Base-by-base conservation (phyloP, 306 rosid species). In the Calophaca sinica region DNA sequence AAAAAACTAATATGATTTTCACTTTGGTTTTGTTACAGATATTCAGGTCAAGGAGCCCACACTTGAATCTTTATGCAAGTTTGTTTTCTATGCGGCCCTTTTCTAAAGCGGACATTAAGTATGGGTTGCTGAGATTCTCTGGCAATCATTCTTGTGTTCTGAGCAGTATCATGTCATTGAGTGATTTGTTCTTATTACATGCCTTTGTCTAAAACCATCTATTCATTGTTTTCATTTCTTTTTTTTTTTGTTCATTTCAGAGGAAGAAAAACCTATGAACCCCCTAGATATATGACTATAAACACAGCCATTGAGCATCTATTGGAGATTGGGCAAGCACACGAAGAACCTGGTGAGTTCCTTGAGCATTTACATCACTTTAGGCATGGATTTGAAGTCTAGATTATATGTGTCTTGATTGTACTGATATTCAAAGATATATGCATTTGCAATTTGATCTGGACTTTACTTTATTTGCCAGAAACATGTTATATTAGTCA, bases 271-370 rank as follows among this genome's bases (percentile, higher is more conserved):
- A 78, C 74, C 51, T 93, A 91, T 76, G 98, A 91, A 86, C 94
- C 96, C 6, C 94, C 97, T 38, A 89, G 91, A 79, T 94, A 80
- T 74, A 94, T 94, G 98, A 78, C 94, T 3, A 84, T 94, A 67
- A 91, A 85, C 83, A 88, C 89, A 49, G 93, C 96, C 80, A 87
- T 94, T 78, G 93, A 90, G 86, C 97, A 94, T 84, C 90, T 94
- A 57, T 79, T 94, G 88, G 97, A 94, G 87, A 83, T 94, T 71
- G 90, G 76, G 80, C 83, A 91, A 80, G 80, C 44, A 2, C 84
- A 74, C 53, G 88, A 85, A 88, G 88, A 82, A 79, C 72, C 93
- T 36, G 94, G 98, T 91, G 66, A 66, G 78, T 33, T 32, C 70
- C 65, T 65, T 38, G 52, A 49, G 15, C 59, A 46, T 46, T 59